phyloP scores from a whole-genome alignment of 1,284 basidiomycete genomes.

The Leucoagaricus sp. region DNA sequence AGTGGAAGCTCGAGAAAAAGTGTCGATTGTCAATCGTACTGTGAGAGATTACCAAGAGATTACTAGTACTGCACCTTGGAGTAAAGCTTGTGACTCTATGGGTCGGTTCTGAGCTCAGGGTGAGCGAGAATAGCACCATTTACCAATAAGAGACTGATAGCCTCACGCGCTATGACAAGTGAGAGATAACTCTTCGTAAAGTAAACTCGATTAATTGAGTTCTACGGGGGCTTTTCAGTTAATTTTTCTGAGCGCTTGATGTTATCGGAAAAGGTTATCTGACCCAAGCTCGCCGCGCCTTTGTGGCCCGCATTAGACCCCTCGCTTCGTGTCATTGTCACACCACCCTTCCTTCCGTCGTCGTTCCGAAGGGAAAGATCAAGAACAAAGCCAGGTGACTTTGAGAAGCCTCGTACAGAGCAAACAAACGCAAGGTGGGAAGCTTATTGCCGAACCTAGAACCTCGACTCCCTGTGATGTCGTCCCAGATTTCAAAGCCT shows the following conservation, averaged over 20 bases:
- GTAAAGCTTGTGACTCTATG: neutral
- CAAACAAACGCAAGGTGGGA: neutral
- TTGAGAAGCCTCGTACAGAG: neutral
- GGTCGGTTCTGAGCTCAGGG: neutral
- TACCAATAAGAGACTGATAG: neutral
- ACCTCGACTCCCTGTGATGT: too few species aligned
- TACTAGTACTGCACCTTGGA: too few species aligned
- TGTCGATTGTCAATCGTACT: neutral
- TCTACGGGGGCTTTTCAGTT: neutral
- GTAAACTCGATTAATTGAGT: neutral
- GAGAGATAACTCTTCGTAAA: neutral
- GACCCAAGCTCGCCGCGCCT: neutral
- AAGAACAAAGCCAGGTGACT: neutral
- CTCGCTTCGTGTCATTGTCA: too few species aligned
- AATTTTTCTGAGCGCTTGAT: neutral
- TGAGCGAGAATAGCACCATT: neutral
- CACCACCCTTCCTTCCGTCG: too few species aligned
- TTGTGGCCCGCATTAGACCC: neutral
- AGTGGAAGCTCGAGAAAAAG: neutral
- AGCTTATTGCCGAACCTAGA: neutral
- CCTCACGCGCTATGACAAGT: neutral
- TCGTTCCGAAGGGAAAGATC: too few species aligned
- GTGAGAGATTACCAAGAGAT: too few species aligned
- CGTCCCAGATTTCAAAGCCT: neutral
- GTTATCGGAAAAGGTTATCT: neutral